Evolutionary conservation across 805 yeast genomes (phyloP).

Genomic region (Myxozyma vanderwaltii): DNA sequence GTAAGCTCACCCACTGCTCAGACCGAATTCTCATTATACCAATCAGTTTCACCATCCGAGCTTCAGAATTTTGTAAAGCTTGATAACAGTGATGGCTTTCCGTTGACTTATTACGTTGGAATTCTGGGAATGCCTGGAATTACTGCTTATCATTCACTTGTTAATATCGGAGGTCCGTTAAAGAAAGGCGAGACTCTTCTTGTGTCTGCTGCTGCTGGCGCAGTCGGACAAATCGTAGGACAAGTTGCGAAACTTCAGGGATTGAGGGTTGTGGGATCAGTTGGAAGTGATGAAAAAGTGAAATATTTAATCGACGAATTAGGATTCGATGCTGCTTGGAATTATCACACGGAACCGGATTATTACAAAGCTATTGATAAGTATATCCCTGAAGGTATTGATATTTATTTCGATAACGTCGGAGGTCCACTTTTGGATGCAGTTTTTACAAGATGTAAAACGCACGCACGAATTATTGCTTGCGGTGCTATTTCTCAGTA

Average conservation of each 20-base stretch:
- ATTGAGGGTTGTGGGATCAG: constrained; percentile 59
- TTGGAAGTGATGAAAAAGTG: constrained; percentile 61
- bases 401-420: constrained; percentile 62
- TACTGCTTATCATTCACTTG: constrained; percentile 62
- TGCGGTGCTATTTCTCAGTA: constrained; percentile 67
- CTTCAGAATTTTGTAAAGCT: constrained; percentile 20
- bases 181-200: constrained; percentile 51
- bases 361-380: constrained; percentile 43
- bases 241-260: constrained; percentile 62
- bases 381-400: constrained; percentile 53
- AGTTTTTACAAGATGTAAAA: constrained; percentile 44
- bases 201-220: constrained; percentile 70
- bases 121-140: constrained; percentile 59
- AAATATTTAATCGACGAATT: constrained; percentile 57
- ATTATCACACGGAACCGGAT: constrained; percentile 52
- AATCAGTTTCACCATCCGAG: neutral
- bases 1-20: constrained; percentile 36
- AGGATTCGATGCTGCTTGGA: constrained; percentile 54
- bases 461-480: constrained; percentile 51
- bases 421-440: constrained; percentile 61
- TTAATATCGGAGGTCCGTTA: constrained; percentile 51
- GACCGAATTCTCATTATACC: constrained; percentile 4
- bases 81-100: constrained; percentile 27
- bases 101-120: constrained; percentile 47
- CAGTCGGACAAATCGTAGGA: constrained; percentile 64